A percentile compares a stretch with the other conserved stretches of the same genome.
Conservation (phyloP, 495 filamentous ascomycete species). For the Talaromyces borbonicus region DNA sequence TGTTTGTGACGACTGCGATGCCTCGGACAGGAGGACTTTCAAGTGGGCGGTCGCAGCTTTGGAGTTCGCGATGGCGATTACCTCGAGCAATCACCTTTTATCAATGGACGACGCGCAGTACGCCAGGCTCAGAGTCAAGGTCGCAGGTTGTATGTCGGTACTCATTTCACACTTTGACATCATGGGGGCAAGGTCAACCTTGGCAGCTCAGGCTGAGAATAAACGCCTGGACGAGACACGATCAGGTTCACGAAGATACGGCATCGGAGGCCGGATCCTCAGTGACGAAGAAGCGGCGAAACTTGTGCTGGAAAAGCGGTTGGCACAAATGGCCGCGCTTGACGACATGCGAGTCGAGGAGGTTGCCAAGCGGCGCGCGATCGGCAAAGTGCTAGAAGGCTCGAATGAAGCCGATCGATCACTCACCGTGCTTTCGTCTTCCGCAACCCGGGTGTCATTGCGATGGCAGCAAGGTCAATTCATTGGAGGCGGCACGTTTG, state of each 20-base stretch:
- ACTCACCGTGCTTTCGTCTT: conserved; percentile 84
- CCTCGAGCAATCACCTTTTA: conserved; percentile 80
- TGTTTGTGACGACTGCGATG: conserved; percentile 92
- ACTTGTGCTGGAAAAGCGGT: conserved; percentile 61
- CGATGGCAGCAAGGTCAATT: conserved; percentile 98
- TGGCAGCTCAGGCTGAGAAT: conserved; percentile 87
- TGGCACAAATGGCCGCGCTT: conserved; percentile 58
- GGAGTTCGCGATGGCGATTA: conserved; percentile 97
- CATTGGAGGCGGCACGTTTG: conserved; percentile 93
- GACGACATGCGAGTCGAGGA: conserved; percentile 70
- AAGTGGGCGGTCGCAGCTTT: conserved; percentile 91
- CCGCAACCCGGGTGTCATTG: conserved; percentile 86
- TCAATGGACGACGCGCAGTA: conserved; percentile 83
- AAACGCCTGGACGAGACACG: conserved; percentile 66
- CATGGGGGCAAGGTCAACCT: conserved; percentile 87
- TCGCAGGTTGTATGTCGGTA: conserved; percentile 94
- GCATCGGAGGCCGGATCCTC: conserved; percentile 65
- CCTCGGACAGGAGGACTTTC: conserved; percentile 92
- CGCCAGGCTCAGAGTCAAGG: conserved; percentile 67
- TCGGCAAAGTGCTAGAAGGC: conserved; percentile 84
- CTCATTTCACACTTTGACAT: conserved; percentile 98
- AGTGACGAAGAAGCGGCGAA: conserved; percentile 77
- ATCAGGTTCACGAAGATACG: conserved; percentile 59
- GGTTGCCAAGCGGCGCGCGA: conserved; percentile 76
- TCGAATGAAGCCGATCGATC: conserved; percentile 93